Base-by-base conservation (phyloP, 768 basidiomycete species). In the Tricholomella constricta region DNA sequence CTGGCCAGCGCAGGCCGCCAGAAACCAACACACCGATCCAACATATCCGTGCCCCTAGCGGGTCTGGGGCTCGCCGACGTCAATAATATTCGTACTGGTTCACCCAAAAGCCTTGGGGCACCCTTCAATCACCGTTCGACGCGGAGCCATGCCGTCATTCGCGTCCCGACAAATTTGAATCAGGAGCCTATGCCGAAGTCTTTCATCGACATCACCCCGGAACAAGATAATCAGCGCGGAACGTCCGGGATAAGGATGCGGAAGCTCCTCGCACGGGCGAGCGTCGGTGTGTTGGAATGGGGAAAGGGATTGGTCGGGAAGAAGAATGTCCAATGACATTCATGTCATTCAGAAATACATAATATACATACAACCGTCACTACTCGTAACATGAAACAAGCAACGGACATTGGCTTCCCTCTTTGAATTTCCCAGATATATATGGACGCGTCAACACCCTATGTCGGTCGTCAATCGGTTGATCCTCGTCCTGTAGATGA, bases 381-480 rank as follows among this genome's bases (percentile, higher is more conserved):
- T 51, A 49, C 22, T 54, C 31, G 46, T 68, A 71, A 23, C 64
- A 73, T 55, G 70, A 75, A 53, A 88, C 76, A 40, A 79, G 57
- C 38, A 88, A 58, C 6, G 87, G 86, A 45, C 82, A 83, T 58
- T 84, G 85, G 37, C 81, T 84, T 3, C 86, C 87, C 45, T 80
- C 75, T 46, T 73, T 72, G 57, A 69, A 80, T 62, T 78, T 76
- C 11, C 80, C 80, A 38, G 64, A 63, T 14, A 88, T 57, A 60
- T 83, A 88, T 15, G 86, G 86, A 32, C 86, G 74, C 4, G 85
- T 88, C 51, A 88, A 65, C 10, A 88, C 80, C 20, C 86, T 88
- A 42, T 4, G 14, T 6, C 40, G n/a, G n/a, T 22, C 42, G 19
- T 53, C 22, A 27, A 25, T 14, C 3, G 25, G 3, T 41, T 11